Evolutionary conservation across 23 red algal species (phyloP).

Genomic region (Gracilaria caudata): DNA sequence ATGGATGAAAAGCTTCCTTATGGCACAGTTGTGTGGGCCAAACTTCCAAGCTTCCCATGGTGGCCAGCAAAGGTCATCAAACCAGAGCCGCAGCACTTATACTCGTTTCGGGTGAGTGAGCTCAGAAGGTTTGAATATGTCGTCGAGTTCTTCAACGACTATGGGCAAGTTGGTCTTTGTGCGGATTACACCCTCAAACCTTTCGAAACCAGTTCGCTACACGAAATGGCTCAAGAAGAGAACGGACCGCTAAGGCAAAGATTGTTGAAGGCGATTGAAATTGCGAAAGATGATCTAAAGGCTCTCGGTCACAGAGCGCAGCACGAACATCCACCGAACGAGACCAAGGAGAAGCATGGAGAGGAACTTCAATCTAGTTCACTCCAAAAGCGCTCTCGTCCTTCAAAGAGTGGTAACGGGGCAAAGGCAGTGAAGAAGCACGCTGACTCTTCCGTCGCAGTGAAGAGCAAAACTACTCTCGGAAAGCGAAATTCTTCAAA

Average conservation of each 20-base stretch:
- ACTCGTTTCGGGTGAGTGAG: neutral
- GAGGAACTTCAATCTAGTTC: neutral
- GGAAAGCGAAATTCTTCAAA: slow-evolving; percentile 16
- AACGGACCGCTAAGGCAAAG: neutral
- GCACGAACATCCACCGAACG: neutral
- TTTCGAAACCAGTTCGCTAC: neutral
- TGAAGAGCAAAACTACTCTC: neutral
- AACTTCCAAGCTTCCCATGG: slow-evolving; percentile 30
- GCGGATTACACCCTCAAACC: neutral
- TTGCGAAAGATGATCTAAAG: neutral
- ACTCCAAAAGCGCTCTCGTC: neutral
- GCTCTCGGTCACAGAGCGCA: neutral
- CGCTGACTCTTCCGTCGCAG: neutral
- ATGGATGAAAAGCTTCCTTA: neutral
- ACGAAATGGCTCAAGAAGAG: neutral
- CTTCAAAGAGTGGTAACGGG: neutral
- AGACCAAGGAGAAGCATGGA: too few relatives aligned
- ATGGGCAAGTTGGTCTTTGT: slow-evolving; percentile 16
- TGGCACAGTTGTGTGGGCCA: slow-evolving; percentile 12
- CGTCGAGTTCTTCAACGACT: slow-evolving; percentile 19
- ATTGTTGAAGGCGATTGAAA: slow-evolving; percentile 18
- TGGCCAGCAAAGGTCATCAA: slow-evolving; percentile 30
- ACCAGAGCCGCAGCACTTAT: neutral
- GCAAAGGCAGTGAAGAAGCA: neutral
- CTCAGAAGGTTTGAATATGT: neutral